Evolutionary conservation across 352 stramenopile genomes (phyloP).

Genomic region (Globisporangium mamillatum): DNA sequence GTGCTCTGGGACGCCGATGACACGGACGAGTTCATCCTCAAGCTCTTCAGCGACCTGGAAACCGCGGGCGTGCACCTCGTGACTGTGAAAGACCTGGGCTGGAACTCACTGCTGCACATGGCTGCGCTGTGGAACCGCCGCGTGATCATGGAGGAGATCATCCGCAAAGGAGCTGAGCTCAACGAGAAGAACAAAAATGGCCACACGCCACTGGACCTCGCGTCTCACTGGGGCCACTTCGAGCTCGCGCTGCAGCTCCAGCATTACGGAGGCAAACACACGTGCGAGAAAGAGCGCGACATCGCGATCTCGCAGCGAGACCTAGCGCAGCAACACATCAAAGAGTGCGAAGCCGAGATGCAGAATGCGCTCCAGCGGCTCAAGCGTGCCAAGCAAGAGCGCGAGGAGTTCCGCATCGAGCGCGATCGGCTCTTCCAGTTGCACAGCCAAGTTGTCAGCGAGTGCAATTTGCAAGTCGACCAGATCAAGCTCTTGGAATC

Average conservation of each 20-base stretch:
- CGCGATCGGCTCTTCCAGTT: conserved; percentile 37
- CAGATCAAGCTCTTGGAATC: conserved; percentile 21
- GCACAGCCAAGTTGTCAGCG: conserved; percentile 16
- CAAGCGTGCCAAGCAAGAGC: conserved; percentile 40
- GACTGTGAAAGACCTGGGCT: conserved; percentile 33
- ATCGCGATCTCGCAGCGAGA: conserved; percentile 53
- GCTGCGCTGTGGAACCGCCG: conserved; percentile 53
- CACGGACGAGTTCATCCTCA: conserved; percentile 44
- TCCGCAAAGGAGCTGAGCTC: conserved; percentile 38
- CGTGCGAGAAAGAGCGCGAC: conserved; percentile 54
- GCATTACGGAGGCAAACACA: conserved; percentile 60
- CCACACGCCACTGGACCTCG: conserved; percentile 52
- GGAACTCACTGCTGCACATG: conserved; percentile 48
- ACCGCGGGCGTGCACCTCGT: conserved; percentile 19
- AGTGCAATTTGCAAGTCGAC: conserved; percentile 16
- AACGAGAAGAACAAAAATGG: conserved; percentile 48
- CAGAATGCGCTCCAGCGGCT: conserved; percentile 30
- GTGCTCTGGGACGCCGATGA: conserved; percentile 55
- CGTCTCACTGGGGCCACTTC: conserved; percentile 53
- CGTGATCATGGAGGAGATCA: conserved; percentile 44
- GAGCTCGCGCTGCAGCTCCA: conserved; percentile 51
- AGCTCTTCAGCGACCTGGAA: conserved; percentile 39
- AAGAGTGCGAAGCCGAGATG: conserved; percentile 34
- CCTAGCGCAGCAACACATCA: conserved; percentile 33
- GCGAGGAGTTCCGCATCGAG: conserved; percentile 49